phyloP scores from a whole-genome alignment of 2,329 filamentous ascomycete species.

The Aspergillus flavus region DNA sequence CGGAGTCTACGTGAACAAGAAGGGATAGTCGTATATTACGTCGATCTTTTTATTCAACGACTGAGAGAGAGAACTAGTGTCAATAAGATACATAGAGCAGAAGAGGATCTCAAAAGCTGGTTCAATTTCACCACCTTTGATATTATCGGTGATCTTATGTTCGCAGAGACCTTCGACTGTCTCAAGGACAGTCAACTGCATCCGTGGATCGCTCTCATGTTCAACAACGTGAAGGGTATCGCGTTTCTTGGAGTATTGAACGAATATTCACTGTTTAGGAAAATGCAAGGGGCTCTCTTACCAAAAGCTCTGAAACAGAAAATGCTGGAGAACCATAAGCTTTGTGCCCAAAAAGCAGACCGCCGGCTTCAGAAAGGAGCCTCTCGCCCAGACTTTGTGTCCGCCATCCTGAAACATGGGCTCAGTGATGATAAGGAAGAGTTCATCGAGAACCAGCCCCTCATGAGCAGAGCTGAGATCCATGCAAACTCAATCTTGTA shows the following conservation, averaged over 20 bases:
- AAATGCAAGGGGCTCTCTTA: background rate
- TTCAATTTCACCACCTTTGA: conserved; percentile 40
- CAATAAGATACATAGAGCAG: background rate
- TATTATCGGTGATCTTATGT: conserved; percentile 28
- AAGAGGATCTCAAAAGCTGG: conserved; percentile 29
- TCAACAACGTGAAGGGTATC: conserved; percentile 19
- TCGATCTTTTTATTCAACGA: conserved; percentile 22
- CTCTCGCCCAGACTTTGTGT: conserved; percentile 25
- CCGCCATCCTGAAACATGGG: background rate
- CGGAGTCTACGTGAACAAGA: conserved; percentile 28
- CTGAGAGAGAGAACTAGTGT: conserved; percentile 12
- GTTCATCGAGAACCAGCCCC: background rate
- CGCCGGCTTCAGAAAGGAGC: conserved; percentile 21
- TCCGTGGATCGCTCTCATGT: conserved; percentile 41
- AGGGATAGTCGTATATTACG: conserved; percentile 20
- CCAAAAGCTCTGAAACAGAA: background rate
- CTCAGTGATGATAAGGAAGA: background rate
- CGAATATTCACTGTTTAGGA: background rate
- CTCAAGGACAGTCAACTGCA: conserved; percentile 34
- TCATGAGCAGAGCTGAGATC: conserved; percentile 27
- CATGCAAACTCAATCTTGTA: conserved; percentile 31
- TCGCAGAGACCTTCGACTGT: conserved; percentile 38
- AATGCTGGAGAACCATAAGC: background rate
- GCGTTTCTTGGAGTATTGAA: conserved; percentile 1
- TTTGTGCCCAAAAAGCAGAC: conserved; percentile 24